Evolutionary conservation across 2,329 filamentous ascomycete genomes (phyloP).

Genomic region (Curvularia hawaiiensis): DNA sequence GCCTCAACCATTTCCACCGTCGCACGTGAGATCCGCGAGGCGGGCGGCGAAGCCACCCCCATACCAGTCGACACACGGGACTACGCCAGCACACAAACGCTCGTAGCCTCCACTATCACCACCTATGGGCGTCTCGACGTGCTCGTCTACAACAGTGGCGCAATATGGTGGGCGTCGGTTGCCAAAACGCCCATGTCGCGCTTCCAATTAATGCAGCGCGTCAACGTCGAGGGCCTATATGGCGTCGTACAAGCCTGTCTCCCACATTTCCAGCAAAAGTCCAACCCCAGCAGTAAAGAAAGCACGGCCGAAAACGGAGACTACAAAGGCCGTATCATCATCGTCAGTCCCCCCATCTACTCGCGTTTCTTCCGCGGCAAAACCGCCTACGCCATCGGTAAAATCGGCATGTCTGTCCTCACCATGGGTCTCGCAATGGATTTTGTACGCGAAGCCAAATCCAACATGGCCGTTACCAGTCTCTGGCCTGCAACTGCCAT

Average conservation of each 20-base stretch:
- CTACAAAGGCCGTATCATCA: slow-evolving; percentile 69
- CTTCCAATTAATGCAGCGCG: slow-evolving; percentile 65
- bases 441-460: slow-evolving; percentile 68
- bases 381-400: slow-evolving; percentile 79
- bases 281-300: neutral
- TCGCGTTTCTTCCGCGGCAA: slow-evolving; percentile 84
- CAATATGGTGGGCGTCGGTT: slow-evolving; percentile 83
- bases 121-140: slow-evolving; percentile 71
- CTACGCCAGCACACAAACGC: slow-evolving; percentile 62
- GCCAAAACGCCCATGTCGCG: slow-evolving; percentile 73
- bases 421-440: slow-evolving; percentile 86
- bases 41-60: slow-evolving; percentile 68
- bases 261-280: slow-evolving; percentile 63
- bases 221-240: slow-evolving; percentile 71
- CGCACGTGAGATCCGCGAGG: slow-evolving; percentile 70
- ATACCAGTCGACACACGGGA: slow-evolving; percentile 73
- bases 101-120: slow-evolving; percentile 64
- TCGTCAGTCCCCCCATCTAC: slow-evolving; percentile 85
- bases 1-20: slow-evolving; percentile 82
- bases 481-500: slow-evolving; percentile 84
- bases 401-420: slow-evolving; percentile 81
- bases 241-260: slow-evolving; percentile 70
- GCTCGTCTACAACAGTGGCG: slow-evolving; percentile 81
- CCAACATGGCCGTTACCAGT: slow-evolving; percentile 76
- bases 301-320: slow-evolving; percentile 43